These are phyloP conservation scores for Vanrija pseudolonga DNA, from an alignment of 1,284 basidiomycete genomes.

Conservation along the genomic window DNA sequence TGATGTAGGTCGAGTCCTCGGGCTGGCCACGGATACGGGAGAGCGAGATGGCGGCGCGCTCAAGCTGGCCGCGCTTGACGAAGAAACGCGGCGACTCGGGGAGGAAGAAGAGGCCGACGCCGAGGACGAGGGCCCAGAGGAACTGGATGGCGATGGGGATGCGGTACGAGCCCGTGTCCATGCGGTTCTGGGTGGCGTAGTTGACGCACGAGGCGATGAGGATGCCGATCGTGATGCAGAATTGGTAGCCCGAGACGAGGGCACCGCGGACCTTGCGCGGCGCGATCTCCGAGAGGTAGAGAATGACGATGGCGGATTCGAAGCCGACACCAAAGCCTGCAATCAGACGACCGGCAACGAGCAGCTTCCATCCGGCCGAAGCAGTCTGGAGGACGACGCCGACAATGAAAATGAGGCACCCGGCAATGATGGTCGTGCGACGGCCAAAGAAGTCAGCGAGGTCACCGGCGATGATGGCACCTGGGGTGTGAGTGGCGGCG, in stretches of 20 bases:
- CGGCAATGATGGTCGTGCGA: conserved; percentile 46
- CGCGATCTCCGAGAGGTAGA: conserved; percentile 63
- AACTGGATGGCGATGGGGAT: conserved; percentile 78
- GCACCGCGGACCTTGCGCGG: conserved; percentile 78
- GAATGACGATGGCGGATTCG: conserved; percentile 54
- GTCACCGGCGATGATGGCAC: conserved; percentile 49
- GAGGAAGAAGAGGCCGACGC: conserved; percentile 56
- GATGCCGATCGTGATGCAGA: conserved; percentile 77
- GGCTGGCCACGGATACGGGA: conserved; percentile 57
- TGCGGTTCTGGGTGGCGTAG: conserved; percentile 66
- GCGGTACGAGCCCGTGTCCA: conserved; percentile 64
- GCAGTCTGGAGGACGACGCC: conserved; percentile 52
- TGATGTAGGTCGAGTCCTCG: conserved; percentile 57
- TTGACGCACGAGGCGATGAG: conserved; percentile 71
- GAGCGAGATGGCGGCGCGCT: conserved; percentile 61
- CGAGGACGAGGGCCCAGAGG: conserved; percentile 46
- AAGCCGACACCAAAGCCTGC: conserved; percentile 54
- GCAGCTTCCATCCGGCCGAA: conserved; percentile 28
- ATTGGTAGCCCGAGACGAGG: conserved; percentile 76
- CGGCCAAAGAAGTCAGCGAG: conserved; percentile 50
- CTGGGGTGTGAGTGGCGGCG: conserved; percentile 50
- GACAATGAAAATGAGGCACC: conserved; percentile 47
- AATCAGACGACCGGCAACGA: conserved; percentile 50
- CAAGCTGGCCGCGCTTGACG: conserved; percentile 65
- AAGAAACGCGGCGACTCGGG: conserved; percentile 85